These are phyloP conservation scores for Saccharomycopsis selenospora DNA, from an alignment of 805 yeast genomes.

Conservation along the genomic window DNA sequence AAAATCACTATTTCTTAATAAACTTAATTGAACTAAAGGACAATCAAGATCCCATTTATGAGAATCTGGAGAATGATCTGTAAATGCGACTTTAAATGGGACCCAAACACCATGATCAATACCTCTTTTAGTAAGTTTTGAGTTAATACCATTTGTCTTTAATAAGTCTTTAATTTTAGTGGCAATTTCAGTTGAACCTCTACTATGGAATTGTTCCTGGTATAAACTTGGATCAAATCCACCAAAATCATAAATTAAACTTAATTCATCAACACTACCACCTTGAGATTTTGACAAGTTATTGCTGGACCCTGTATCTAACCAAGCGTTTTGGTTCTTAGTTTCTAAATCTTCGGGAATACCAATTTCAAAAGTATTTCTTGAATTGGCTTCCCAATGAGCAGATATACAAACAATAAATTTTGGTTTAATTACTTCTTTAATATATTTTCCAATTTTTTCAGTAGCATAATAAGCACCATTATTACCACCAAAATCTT, in stretches of 20 bases:
- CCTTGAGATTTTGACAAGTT: conserved; percentile 7
- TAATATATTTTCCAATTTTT: conserved; percentile 45
- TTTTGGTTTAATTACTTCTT: conserved; percentile 48
- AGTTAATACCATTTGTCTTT: conserved; percentile 35
- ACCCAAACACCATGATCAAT: conserved; percentile 84
- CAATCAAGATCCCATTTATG: conserved; percentile 38
- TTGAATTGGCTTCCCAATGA: conserved; percentile 57
- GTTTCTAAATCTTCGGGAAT: conserved; percentile 30
- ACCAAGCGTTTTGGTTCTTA: conserved; percentile 15
- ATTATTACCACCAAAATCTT: conserved; percentile 39
- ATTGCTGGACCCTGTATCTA: too few species aligned
- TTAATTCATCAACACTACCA: conserved; percentile 35
- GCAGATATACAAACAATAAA: conserved; percentile 64
- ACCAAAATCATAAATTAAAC: conserved; percentile 64
- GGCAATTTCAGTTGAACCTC: conserved; percentile 38
- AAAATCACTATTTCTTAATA: conserved; percentile 35
- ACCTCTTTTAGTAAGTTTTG: conserved; percentile 49
- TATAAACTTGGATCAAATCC: conserved; percentile 67
- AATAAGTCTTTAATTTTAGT: conserved; percentile 37
- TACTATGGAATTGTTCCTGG: conserved; percentile 51
- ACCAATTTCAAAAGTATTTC: conserved; percentile 37
- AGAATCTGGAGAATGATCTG: conserved; percentile 29
- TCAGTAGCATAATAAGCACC: conserved; percentile 54
- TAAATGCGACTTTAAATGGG: conserved; percentile 66
- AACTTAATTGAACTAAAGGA: conserved; percentile 45